Evolutionary conservation across 2,329 filamentous ascomycete genomes (phyloP), one percentile per base, ranked within the genome.

Genomic region (Ascochyta lentis): DNA sequence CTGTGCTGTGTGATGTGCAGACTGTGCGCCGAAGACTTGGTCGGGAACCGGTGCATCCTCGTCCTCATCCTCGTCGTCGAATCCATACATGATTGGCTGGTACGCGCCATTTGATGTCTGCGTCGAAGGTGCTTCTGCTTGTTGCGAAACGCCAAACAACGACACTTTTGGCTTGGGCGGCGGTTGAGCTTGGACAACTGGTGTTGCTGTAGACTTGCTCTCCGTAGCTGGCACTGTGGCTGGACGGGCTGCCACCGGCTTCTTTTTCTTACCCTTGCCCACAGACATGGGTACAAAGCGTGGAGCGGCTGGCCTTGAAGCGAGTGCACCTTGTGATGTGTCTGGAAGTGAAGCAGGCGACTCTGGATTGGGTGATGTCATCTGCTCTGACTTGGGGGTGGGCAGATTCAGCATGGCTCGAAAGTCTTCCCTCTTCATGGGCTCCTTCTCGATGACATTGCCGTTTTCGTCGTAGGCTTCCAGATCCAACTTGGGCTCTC

Each of bases 241-340:
- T 27, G 66, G 45, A 16, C 54, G 59, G 33, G 61, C 52, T 7
- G 49, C 56, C 3, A 59, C 39, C 4, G 61, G 50, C 38, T 69
- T 64, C 60, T 72, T 75, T 60, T 84, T 85, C 27, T 87, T 83
- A 60, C 89, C 91, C 58, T 91, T 84, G 15, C 88, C 86, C 13
- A 97, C 92, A 1, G 93, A 96, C 34, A 97, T 80, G 3, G 94
- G 94, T 71, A 88, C 90, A 76, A 98, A 97, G 90, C 75, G 85
- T 12, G 92, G 86, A 65, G 93, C 95, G 19, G 90, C 90, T 13
- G 90, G 76, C 76, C 90, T 89, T 15, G 89, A 83, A 54, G 89
- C 85, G 2, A 84, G 58, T 29, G 44, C 39, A 5, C 40, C 80
- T n/a, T 83, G 83, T 24, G 83, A 76, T 67, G 86, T 86, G 66